Percentiles rank a stretch among this genome's conserved stretches.
These are phyloP conservation scores for Fusarium tuaranense DNA, from an alignment of 2,329 filamentous ascomycete species.

Conservation along the genomic window DNA sequence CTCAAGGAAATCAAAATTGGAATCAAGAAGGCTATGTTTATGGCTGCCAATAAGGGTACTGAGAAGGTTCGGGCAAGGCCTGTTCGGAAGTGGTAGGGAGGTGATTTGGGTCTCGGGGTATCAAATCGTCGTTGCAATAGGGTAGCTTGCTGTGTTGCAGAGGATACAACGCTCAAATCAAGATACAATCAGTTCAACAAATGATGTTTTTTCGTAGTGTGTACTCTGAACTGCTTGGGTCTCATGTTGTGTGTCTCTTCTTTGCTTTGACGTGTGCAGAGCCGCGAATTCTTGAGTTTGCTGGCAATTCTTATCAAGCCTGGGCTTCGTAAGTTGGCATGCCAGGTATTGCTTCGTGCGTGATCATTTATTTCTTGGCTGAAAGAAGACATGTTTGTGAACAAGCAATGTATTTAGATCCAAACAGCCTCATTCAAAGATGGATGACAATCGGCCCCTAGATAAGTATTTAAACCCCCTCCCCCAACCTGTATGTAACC, in stretches of 20 bases:
- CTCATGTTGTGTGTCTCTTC: background rate
- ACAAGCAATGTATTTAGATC: background rate
- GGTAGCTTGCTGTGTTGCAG: background rate
- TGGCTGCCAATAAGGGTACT: constrained; percentile 17
- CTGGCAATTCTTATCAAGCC: background rate
- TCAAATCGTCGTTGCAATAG: background rate
- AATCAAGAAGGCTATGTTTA: constrained; percentile 30
- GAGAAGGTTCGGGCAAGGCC: background rate
- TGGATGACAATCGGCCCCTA: background rate
- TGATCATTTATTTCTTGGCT: background rate
- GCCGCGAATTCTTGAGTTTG: background rate
- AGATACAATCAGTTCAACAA: background rate
- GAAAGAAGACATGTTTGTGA: background rate
- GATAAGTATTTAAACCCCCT: background rate
- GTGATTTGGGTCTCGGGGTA: background rate
- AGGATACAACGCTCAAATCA: background rate
- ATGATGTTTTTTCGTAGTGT: background rate
- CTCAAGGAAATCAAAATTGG: constrained; percentile 20
- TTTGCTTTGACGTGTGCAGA: background rate
- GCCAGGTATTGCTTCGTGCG: too few relatives aligned
- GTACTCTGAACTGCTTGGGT: background rate
- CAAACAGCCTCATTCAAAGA: background rate
- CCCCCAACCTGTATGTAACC: background rate
- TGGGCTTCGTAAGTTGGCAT: background rate
- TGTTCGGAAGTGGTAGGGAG: background rate